Evolutionary conservation across 1,284 basidiomycete genomes (phyloP).

Genomic region (Pyrrhoderma lamaoense): DNA sequence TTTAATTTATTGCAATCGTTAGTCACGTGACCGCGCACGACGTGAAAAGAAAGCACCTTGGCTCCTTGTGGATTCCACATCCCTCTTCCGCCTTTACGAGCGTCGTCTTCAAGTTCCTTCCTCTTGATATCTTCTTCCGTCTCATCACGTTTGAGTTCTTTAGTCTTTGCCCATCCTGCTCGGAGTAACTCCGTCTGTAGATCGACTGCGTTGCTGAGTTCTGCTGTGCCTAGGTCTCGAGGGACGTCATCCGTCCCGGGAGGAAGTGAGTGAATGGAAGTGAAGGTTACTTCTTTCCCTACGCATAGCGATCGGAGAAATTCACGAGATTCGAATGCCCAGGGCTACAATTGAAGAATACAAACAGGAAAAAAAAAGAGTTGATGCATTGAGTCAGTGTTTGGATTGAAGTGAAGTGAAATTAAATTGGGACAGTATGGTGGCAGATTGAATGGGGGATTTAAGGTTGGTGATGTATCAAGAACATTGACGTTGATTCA

Average conservation of each 20-base stretch:
- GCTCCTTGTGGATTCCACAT: slow-evolving; percentile 85
- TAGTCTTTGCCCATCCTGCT: slow-evolving; percentile 88
- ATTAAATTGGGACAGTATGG: too few species aligned
- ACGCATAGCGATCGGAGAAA: slow-evolving; percentile 80
- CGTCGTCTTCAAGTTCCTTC: slow-evolving; percentile 72
- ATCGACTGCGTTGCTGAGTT: slow-evolving; percentile 55
- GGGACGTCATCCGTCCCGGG: slow-evolving; percentile 55
- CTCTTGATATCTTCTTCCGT: slow-evolving; percentile 74
- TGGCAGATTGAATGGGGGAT: neutral
- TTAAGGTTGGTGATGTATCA: too few species aligned
- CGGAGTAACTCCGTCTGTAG: slow-evolving; percentile 74
- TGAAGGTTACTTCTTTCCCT: slow-evolving; percentile 83
- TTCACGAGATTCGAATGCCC: slow-evolving; percentile 91
- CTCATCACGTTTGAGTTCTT: slow-evolving; percentile 74
- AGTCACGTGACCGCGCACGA: slow-evolving; percentile 16
- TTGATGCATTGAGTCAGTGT: too few species aligned
- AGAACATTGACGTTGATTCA: too few species aligned
- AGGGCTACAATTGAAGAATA: slow-evolving; percentile 45
- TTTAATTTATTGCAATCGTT: too few species aligned
- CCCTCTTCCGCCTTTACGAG: slow-evolving; percentile 71
- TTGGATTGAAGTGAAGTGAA: too few species aligned
- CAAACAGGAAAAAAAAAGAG: neutral
- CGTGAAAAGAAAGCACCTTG: slow-evolving; percentile 37
- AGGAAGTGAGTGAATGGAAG: slow-evolving; percentile 66
- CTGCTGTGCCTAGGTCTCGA: slow-evolving; percentile 71